phyloP scores from a whole-genome alignment of 177 flowering plant species.

The Tripterygium wilfordii region DNA sequence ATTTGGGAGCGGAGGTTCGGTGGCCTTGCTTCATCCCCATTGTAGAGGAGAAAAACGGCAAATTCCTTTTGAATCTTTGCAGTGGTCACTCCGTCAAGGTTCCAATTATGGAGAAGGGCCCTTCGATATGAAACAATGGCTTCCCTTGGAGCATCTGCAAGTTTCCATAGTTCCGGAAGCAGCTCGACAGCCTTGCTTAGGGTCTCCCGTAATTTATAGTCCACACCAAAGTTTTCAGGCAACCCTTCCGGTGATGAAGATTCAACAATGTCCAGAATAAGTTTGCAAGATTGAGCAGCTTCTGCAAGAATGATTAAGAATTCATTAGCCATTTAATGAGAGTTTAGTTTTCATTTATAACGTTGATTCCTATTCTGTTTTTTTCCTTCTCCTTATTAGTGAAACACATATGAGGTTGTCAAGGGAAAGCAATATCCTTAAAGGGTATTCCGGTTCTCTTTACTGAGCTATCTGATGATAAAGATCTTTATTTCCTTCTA shows the following conservation, averaged over 20 bases:
- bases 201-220: slow-evolving; percentile 81
- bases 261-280: slow-evolving; percentile 80
- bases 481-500: no score
- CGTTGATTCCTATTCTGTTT: background rate
- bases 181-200: slow-evolving; percentile 73
- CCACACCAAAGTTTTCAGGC: slow-evolving; percentile 56
- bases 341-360: no score
- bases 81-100: slow-evolving; percentile 59
- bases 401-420: no score
- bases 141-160: slow-evolving; percentile 51
- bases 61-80: slow-evolving; percentile 73
- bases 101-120: slow-evolving; percentile 78
- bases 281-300: slow-evolving; percentile 93
- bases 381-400: background rate
- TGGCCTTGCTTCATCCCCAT: slow-evolving; percentile 78
- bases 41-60: slow-evolving; percentile 79
- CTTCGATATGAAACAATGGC: slow-evolving; percentile 68
- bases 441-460: no score
- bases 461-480: no score
- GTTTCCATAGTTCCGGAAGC: slow-evolving; percentile 88
- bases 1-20: slow-evolving; percentile 75
- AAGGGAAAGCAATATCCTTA: no score
- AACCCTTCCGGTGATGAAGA: slow-evolving; percentile 76
- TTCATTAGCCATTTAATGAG: slow-evolving; percentile 8
- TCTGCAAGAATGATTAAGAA: slow-evolving; percentile 55